Evolutionary conservation across 2,329 filamentous ascomycete species (phyloP).

Genomic region (Xylariaceae sp.): DNA sequence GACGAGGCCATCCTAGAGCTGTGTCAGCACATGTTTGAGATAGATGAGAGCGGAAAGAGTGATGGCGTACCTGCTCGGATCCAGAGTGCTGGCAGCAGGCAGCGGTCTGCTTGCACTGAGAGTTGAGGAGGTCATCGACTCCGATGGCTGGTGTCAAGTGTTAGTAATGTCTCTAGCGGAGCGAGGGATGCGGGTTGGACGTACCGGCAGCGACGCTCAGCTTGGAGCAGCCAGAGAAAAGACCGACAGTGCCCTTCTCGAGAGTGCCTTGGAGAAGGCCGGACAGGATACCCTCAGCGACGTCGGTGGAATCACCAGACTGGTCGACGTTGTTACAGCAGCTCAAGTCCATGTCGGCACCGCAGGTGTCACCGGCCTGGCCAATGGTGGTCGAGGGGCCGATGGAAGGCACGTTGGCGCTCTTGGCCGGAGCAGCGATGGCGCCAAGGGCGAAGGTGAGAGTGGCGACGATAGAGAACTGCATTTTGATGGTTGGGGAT

Average conservation of each 20-base stretch:
- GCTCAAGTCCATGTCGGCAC: conserved; percentile 25
- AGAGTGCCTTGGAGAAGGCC: conserved; percentile 22
- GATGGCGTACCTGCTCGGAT: conserved; percentile 6
- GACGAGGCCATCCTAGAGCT: conserved; percentile 21
- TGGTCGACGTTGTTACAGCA: conserved; percentile 29
- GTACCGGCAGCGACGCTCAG: conserved; percentile 22
- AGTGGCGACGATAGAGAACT: conserved; percentile 33
- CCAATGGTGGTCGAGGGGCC: conserved; percentile 21
- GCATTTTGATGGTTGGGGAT: conserved; percentile 33
- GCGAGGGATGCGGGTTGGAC: conserved; percentile 2
- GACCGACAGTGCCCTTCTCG: conserved; percentile 15
- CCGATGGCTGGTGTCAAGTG: conserved; percentile 15
- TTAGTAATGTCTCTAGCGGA: neutral
- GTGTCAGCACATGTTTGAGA: conserved; percentile 6
- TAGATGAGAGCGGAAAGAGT: neutral
- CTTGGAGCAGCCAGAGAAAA: conserved; percentile 29
- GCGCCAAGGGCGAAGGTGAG: conserved; percentile 32
- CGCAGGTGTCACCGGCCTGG: conserved; percentile 26
- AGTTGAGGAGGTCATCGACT: conserved; percentile 22
- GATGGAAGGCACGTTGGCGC: conserved; percentile 1
- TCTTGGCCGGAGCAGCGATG: conserved; percentile 15
- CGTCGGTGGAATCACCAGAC: conserved; percentile 20
- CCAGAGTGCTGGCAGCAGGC: conserved; percentile 30
- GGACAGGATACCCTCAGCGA: conserved; percentile 19
- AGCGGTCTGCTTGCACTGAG: conserved; percentile 27